These are phyloP conservation scores for Tolypocladium nubicola DNA, from an alignment of 2,329 filamentous ascomycete species.

Conservation along the genomic window DNA sequence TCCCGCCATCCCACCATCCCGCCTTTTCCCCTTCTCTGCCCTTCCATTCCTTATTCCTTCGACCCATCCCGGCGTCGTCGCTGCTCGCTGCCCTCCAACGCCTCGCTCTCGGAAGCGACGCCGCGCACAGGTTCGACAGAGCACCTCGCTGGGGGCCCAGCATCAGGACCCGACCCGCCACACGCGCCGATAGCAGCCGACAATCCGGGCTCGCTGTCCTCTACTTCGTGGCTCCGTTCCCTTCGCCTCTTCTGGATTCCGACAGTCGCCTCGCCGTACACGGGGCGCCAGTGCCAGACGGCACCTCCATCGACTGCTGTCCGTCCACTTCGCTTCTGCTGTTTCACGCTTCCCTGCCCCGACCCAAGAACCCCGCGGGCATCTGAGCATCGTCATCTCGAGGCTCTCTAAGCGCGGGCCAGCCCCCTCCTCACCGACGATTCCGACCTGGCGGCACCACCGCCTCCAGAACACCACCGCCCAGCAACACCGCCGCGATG, in stretches of 20 bases:
- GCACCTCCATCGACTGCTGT: background rate
- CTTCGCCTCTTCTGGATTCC: background rate
- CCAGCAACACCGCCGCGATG: slow-evolving; percentile 38
- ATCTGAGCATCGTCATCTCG: background rate
- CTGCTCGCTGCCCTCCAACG: background rate
- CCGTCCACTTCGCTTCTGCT: background rate
- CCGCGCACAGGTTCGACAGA: background rate
- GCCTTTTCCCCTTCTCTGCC: background rate
- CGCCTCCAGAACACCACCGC: background rate
- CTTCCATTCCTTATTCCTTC: background rate
- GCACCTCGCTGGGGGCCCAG: background rate
- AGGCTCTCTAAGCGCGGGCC: background rate
- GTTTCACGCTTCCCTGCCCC: background rate
- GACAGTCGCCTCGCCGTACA: background rate
- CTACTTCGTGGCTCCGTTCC: background rate
- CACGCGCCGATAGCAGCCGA: background rate
- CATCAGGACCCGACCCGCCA: background rate
- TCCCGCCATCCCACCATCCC: too few species aligned
- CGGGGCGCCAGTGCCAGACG: background rate
- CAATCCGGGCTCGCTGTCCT: background rate
- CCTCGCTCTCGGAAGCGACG: background rate
- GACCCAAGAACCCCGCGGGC: background rate
- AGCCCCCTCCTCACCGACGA: background rate
- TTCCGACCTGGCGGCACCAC: background rate
- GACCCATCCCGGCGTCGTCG: background rate